phyloP scores from a whole-genome alignment of 2,329 filamentous ascomycete genomes.

The Aureobasidium leucospermi region DNA sequence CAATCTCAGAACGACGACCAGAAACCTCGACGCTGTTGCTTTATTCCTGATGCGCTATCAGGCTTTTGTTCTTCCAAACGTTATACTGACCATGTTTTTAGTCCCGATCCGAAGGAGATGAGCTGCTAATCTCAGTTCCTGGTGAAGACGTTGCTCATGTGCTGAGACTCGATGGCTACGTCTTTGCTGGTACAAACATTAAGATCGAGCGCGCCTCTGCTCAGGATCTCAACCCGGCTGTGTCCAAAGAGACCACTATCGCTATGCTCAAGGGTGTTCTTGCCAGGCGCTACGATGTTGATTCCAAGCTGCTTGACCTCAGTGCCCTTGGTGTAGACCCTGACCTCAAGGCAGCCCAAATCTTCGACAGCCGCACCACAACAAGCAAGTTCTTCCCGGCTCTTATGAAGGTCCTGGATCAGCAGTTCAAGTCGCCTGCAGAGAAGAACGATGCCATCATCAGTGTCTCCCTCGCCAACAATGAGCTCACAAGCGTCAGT shows the following conservation, averaged over 20 bases:
- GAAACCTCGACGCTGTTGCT: slow-evolving; percentile 17
- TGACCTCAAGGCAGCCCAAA: slow-evolving; percentile 63
- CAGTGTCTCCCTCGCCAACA: slow-evolving; percentile 75
- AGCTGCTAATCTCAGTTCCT: slow-evolving; percentile 32
- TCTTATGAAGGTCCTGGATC: slow-evolving; percentile 78
- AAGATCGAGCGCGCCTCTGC: slow-evolving; percentile 27
- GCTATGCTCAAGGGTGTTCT: slow-evolving; percentile 64
- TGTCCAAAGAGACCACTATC: slow-evolving; percentile 47
- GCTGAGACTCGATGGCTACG: slow-evolving; percentile 33
- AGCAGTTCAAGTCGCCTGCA: slow-evolving; percentile 62
- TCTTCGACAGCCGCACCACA: slow-evolving; percentile 63
- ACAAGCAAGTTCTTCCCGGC: slow-evolving; percentile 86
- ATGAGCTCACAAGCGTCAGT: slow-evolving; percentile 65
- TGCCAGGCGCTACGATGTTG: slow-evolving; percentile 62
- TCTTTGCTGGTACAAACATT: slow-evolving; percentile 33
- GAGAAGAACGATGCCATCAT: slow-evolving; percentile 71
- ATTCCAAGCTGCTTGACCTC: slow-evolving; percentile 71
- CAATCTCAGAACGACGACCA: slow-evolving; percentile 27
- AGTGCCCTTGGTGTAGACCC: slow-evolving; percentile 68
- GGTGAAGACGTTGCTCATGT: slow-evolving; percentile 29
- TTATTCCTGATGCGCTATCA: slow-evolving; percentile 13
- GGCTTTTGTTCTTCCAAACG: neutral
- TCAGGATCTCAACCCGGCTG: slow-evolving; percentile 13
- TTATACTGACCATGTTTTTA: slow-evolving; percentile 23
- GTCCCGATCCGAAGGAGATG: slow-evolving; percentile 29